Percentiles rank a stretch among this genome's conserved stretches.
Conservation (phyloP, 306 rosid species). For the Chamaecrista fasciculata region DNA sequence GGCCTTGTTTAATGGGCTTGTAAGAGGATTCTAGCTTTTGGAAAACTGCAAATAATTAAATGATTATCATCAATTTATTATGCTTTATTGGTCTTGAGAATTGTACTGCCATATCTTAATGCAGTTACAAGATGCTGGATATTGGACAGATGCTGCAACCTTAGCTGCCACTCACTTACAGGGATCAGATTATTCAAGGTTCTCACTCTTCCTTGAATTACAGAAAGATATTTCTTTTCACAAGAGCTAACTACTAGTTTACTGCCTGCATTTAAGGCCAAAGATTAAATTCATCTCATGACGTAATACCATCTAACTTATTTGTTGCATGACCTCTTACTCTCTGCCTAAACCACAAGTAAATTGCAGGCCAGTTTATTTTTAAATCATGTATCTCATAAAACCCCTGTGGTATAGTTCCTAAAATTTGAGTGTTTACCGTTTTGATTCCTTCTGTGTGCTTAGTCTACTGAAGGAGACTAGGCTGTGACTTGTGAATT, state of each 20-base stretch:
- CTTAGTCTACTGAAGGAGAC: no score
- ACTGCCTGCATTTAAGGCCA: background rate
- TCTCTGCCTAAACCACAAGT: constrained; percentile 1
- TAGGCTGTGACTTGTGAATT: no score
- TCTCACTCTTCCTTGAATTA: constrained; percentile 14
- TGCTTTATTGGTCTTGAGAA: constrained; percentile 30
- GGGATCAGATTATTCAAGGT: constrained; percentile 99
- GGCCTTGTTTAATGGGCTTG: constrained; percentile 5
- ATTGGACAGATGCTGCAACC: constrained; percentile 98
- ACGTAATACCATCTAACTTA: constrained; percentile 4
- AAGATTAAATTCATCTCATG: background rate
- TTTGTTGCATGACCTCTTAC: constrained; percentile 10
- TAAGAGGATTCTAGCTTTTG: background rate
- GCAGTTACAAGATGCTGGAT: constrained; percentile 99
- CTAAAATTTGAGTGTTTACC: background rate
- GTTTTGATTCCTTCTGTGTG: constrained; percentile 1
- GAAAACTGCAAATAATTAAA: background rate
- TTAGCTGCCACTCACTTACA: constrained; percentile 87
- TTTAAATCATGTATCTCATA: background rate
- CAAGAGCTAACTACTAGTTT: background rate
- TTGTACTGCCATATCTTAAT: constrained; percentile 28
- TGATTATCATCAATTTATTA: constrained; percentile 17
- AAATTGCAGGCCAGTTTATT: background rate
- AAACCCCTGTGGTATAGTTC: background rate
- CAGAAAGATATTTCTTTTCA: constrained; percentile 2